A percentile compares a stretch with the other conserved stretches of the same genome.
These are phyloP conservation scores for Boletus eberwhitei DNA, from an alignment of 768 basidiomycete genomes.

Conservation along the genomic window DNA sequence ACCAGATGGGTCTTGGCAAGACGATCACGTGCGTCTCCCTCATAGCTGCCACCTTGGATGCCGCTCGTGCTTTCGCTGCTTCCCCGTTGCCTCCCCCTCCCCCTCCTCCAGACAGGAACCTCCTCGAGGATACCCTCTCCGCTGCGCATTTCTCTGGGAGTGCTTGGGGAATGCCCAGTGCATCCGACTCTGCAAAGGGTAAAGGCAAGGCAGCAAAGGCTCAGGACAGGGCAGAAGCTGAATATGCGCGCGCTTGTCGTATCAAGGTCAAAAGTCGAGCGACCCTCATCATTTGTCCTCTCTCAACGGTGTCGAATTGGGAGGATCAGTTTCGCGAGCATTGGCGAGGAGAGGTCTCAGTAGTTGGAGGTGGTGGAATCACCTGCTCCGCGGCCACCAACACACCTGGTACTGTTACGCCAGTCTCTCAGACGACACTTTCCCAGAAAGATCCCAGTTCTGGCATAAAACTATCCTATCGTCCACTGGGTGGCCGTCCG, in stretches of 20 bases:
- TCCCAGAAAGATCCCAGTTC: constrained; percentile 25
- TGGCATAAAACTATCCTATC: constrained; percentile 29
- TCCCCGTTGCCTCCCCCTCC: constrained; percentile 48
- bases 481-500: constrained; percentile 46
- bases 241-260: constrained; percentile 64
- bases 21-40: constrained; percentile 95
- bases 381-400: constrained; percentile 30
- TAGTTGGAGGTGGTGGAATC: constrained; percentile 73
- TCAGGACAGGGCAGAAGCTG: constrained; percentile 70
- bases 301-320: constrained; percentile 98
- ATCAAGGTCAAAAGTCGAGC: constrained; percentile 84
- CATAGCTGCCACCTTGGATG: constrained; percentile 77
- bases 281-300: constrained; percentile 93
- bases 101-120: constrained; percentile 37
- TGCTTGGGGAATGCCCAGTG: constrained; percentile 83
- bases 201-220: constrained; percentile 64
- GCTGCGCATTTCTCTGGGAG: constrained; percentile 67
- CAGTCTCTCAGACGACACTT: constrained; percentile 35
- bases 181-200: constrained; percentile 43
- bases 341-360: constrained; percentile 84
- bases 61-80: constrained; percentile 64
- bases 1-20: constrained; percentile 96
- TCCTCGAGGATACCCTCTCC: constrained; percentile 34
- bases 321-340: constrained; percentile 98
- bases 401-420: constrained; percentile 35